These are phyloP conservation scores for Skeletonema tropicum DNA, from an alignment of 108 stramenopile species.

Conservation along the genomic window DNA sequence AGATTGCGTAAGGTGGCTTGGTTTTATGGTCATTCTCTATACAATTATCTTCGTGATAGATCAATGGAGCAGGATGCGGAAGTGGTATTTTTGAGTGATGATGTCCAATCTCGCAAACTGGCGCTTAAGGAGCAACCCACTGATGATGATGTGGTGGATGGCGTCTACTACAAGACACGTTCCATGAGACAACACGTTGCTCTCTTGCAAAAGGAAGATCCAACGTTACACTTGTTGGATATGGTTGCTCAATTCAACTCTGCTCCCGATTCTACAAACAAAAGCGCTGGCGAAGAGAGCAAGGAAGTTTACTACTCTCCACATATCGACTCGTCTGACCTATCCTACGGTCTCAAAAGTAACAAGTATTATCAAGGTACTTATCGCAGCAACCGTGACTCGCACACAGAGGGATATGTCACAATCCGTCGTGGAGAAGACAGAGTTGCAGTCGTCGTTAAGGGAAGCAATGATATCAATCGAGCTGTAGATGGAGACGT, in stretches of 20 bases:
- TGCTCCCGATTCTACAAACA: conserved; percentile 9
- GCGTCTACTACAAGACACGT: conserved; percentile 31
- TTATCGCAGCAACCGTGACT: conserved; percentile 55
- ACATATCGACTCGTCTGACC: conserved; percentile 58
- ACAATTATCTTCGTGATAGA: conserved; percentile 9
- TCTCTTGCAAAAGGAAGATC: conserved; percentile 67
- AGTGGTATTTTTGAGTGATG: conserved; percentile 83
- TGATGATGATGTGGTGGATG: conserved; percentile 8
- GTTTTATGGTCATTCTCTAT: conserved; percentile 61
- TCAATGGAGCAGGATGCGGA: conserved; percentile 39
- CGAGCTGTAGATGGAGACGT: conserved; percentile 96
- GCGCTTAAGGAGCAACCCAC: conserved; percentile 47
- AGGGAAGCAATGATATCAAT: conserved; percentile 75
- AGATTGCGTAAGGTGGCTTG: conserved; percentile 75
- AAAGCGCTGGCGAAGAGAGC: background rate
- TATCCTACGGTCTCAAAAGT: conserved; percentile 68
- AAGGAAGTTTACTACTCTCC: conserved; percentile 48
- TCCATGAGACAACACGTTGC: conserved; percentile 70
- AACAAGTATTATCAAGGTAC: conserved; percentile 75
- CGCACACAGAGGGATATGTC: conserved; percentile 51
- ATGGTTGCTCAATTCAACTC: conserved; percentile 75
- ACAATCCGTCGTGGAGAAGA: conserved; percentile 81
- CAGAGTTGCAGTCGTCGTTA: conserved; percentile 74
- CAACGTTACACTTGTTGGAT: conserved; percentile 67
- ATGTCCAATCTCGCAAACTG: conserved; percentile 57